Evolutionary conservation across 2,329 filamentous ascomycete genomes (phyloP), one percentile per base, ranked within the genome.

Genomic region (Ascochyta lentis): DNA sequence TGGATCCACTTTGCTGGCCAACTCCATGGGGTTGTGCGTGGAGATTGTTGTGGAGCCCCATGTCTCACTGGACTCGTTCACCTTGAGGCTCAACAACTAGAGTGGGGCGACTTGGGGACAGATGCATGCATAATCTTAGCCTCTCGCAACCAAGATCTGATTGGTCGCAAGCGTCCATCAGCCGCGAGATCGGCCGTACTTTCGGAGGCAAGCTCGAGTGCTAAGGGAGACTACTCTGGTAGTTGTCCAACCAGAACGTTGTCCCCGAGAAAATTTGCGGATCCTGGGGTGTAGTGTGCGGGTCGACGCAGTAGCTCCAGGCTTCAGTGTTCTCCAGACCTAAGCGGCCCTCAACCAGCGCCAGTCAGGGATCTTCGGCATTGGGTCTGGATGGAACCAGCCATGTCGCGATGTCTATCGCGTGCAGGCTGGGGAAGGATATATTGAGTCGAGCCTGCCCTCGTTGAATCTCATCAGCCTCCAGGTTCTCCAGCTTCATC

Each of bases 11-110:
- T 34, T 49, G 49, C 56, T 54, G 56, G 55, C 52, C 42, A 43
- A 60, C 67, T 69, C 64, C 65, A 66, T 46, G 65, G 67, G 65
- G 64, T 63, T 46, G 45, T 56, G 42, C 42, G 56, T 56, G 65
- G 67, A 65, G 62, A 65, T 57, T 63, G 50, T 41, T 63, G 58
- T 63, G 53, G 64, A 61, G 61, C 54, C 53, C 51, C 42, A 38
- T 35, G 41, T 49, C 54, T 51, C 48, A 59, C 45, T 56, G 48
- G 44, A 41, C 43, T 53, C 49, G 48, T 54, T 61, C 51, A 56
- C 38, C 60, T 58, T 70, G 65, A 67, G 67, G 67, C 67, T 70
- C 66, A 68, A 69, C 58, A 59, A 56, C 49, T 16, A 48, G 59
- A 63, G 66, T 65, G 66, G 58, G 48, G 53, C 16, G 33, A 35